Conservation (phyloP, 495 filamentous ascomycete genomes). For the Penicillium canariense region DNA sequence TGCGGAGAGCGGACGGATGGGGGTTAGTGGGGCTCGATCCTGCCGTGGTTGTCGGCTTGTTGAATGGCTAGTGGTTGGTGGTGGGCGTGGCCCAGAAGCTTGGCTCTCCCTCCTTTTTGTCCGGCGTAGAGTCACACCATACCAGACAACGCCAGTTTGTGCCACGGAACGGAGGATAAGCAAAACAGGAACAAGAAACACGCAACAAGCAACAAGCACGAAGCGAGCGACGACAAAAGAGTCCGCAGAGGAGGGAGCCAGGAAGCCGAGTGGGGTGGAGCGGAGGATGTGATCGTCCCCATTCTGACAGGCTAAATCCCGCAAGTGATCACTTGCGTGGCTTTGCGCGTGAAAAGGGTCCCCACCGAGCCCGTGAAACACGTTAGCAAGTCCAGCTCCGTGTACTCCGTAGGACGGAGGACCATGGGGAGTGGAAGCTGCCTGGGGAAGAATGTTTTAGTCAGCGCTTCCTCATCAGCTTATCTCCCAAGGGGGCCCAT, state of each 20-base stretch:
- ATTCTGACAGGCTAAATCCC: conserved; percentile 21
- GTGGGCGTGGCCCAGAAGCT: conserved; percentile 6
- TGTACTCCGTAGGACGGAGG: too few species aligned
- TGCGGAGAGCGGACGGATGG: conserved; percentile 25
- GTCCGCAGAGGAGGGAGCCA: conserved; percentile 3
- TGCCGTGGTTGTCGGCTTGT: not conserved
- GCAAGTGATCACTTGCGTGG: conserved; percentile 17
- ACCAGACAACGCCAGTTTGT: not conserved
- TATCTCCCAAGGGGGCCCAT: not conserved
- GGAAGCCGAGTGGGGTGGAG: not conserved
- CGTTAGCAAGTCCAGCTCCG: not conserved
- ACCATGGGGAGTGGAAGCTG: not conserved
- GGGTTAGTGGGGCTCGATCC: conserved; percentile 14
- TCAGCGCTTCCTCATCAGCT: not conserved
- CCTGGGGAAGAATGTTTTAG: not conserved
- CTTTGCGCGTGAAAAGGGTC: conserved; percentile 1
- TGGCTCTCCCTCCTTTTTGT: conserved; percentile 2
- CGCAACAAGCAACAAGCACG: too few species aligned
- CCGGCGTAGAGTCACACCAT: not conserved
- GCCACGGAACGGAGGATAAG: not conserved
- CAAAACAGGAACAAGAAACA: not conserved
- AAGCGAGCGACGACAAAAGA: too few species aligned
- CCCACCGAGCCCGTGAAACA: conserved; percentile 2
- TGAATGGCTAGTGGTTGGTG: not conserved
- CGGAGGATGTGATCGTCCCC: conserved; percentile 16